These are phyloP conservation scores for Aphanomyces cochlioides DNA, from an alignment of 352 stramenopile species.

Conservation along the genomic window DNA sequence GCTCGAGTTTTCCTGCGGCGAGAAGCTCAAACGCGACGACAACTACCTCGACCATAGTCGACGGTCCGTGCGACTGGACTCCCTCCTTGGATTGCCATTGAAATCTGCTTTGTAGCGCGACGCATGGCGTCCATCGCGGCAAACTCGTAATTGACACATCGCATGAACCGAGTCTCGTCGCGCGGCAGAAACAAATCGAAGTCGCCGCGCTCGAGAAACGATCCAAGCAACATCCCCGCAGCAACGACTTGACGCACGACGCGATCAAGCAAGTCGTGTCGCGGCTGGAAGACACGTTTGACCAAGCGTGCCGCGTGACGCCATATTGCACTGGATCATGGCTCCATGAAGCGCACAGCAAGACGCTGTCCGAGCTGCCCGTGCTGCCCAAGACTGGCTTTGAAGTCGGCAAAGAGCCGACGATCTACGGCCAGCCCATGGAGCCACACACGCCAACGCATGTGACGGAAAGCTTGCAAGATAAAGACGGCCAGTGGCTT, in stretches of 20 bases:
- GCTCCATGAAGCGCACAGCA: conserved; percentile 45
- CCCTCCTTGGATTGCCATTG: background rate
- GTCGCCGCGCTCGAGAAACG: conserved; percentile 58
- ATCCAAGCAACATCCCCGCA: conserved; percentile 70
- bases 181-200: conserved; percentile 73
- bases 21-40: conserved; percentile 60
- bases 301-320: conserved; percentile 61
- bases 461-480: conserved; percentile 46
- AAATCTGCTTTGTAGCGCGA: conserved; percentile 27
- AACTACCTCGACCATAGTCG: conserved; percentile 65
- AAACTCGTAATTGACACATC: conserved; percentile 60
- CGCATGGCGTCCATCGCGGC: conserved; percentile 42
- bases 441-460: conserved; percentile 43
- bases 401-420: conserved; percentile 53
- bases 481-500: conserved; percentile 59
- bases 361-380: conserved; percentile 63
- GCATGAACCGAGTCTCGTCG: conserved; percentile 45
- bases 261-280: conserved; percentile 62
- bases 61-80: conserved; percentile 30
- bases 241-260: conserved; percentile 53
- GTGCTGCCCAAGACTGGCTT: conserved; percentile 53
- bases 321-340: conserved; percentile 60
- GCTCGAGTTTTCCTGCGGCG: conserved; percentile 63
- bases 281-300: conserved; percentile 61
- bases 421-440: conserved; percentile 47